phyloP scores from a whole-genome alignment of 768 basidiomycete species.

The Mycena amicta region DNA sequence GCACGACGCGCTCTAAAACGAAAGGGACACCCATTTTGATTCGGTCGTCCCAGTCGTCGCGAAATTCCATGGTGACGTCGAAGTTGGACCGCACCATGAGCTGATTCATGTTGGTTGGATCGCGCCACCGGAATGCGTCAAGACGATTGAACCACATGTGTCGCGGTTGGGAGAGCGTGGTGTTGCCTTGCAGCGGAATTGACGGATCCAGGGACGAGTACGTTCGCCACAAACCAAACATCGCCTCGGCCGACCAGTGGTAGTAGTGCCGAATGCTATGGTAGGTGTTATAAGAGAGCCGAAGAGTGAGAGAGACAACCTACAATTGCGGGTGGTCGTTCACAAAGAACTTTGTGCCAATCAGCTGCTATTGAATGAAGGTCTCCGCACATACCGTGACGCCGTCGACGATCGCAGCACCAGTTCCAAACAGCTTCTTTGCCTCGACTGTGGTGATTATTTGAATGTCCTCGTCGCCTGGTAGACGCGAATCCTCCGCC shows the following conservation, averaged over 20 bases:
- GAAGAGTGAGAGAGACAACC: slow-evolving; percentile 27
- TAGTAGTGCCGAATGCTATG: slow-evolving; percentile 38
- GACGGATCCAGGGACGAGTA: slow-evolving; percentile 79
- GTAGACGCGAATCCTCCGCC: slow-evolving; percentile 50
- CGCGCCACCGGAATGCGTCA: slow-evolving; percentile 81
- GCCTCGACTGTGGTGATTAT: slow-evolving; percentile 75
- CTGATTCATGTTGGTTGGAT: slow-evolving; percentile 91
- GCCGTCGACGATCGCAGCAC: slow-evolving; percentile 78
- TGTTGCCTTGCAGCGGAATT: slow-evolving; percentile 67
- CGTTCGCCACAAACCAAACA: slow-evolving; percentile 91
- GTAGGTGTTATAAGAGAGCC: background rate
- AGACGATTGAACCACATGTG: slow-evolving; percentile 78
- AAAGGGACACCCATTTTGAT: slow-evolving; percentile 66
- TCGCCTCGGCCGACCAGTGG: slow-evolving; percentile 90
- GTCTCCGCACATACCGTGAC: slow-evolving; percentile 52
- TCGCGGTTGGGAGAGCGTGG: slow-evolving; percentile 71
- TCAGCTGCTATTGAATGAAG: background rate
- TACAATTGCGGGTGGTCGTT: slow-evolving; percentile 90
- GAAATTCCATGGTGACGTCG: slow-evolving; percentile 76
- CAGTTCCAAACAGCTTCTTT: slow-evolving; percentile 63
- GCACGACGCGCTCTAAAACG: slow-evolving; percentile 82
- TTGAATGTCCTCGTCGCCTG: slow-evolving; percentile 59
- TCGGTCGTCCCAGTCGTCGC: slow-evolving; percentile 83
- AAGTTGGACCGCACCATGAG: slow-evolving; percentile 80
- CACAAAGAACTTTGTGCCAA: slow-evolving; percentile 59